Conservation (phyloP, 805 yeast species). For the Candida jianshihensis region DNA sequence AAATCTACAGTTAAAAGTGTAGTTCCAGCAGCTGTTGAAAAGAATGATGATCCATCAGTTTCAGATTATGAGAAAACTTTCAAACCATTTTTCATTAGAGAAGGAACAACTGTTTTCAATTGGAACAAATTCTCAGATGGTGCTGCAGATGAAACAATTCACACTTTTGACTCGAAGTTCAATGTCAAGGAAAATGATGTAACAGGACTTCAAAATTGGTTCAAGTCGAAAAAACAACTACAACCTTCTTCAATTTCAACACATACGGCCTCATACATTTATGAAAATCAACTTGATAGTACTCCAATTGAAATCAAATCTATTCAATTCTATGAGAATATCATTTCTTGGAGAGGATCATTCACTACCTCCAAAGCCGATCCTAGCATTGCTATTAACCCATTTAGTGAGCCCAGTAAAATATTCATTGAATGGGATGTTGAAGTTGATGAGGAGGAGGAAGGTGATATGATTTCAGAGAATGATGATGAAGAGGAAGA, state of each 20-base stretch:
- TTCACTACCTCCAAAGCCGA: constrained; percentile 32
- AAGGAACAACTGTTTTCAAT: constrained; percentile 22
- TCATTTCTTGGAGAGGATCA: constrained; percentile 49
- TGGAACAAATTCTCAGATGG: constrained; percentile 3
- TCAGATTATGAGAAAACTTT: constrained; percentile 28
- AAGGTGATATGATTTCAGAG: constrained; percentile 52
- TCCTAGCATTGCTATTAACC: constrained; percentile 26
- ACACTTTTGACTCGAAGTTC: constrained; percentile 7
- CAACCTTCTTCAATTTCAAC: constrained; percentile 4
- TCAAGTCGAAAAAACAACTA: background rate
- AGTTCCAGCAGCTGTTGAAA: constrained; percentile 2
- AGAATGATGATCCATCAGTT: constrained; percentile 4
- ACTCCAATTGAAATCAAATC: constrained; percentile 29
- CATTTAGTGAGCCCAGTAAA: constrained; percentile 37
- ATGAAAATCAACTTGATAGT: constrained; percentile 24
- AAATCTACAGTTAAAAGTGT: constrained; percentile 15
- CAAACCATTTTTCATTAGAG: constrained; percentile 31
- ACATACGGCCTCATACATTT: constrained; percentile 23
- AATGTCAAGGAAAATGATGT: background rate
- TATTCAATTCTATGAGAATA: constrained; percentile 43
- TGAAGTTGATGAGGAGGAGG: constrained; percentile 46
- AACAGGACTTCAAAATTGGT: constrained; percentile 4
- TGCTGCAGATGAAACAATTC: constrained; percentile 1
- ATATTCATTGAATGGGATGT: constrained; percentile 51
- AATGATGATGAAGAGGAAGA: constrained; percentile 44